Evolutionary conservation across 306 rosid genomes (phyloP), one percentile per base, ranked within the genome.

Genomic region (Morella rubra): DNA sequence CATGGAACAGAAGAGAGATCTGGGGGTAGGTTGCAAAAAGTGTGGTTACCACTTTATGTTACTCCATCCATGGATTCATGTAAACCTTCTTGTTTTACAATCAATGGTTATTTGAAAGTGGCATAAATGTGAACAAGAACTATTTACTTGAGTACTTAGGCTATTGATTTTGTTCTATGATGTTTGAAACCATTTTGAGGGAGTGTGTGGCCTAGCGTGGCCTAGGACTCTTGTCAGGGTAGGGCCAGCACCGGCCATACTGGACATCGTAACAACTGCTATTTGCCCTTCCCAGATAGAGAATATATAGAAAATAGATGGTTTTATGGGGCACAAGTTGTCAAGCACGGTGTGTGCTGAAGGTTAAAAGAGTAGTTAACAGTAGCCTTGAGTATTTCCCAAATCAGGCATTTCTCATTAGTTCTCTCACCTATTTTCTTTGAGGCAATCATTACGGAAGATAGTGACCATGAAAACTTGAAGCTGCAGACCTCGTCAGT

Each of bases 191-290:
- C 71, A 66, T 66, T 42, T n/a, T 5, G 16, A 5, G 71, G 27
- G 49, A n/a, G 42, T 41, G 71, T 2, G n/a, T 66, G 71, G 71
- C 71, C 18, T 42, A 18, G 24, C 71, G 66, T 24, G 66, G 27
- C 42, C 12, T 59, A 60, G 0, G 66, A 60, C 27, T 60, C 66
- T 24, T 60, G 40, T 59, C 66, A 59, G 5, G 12, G 64, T 58
- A 22, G 65, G 22, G 50, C 6, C 4, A 3, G 15, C 15, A 10
- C 51, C 51, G 9, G 37, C 37, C 16, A 32, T 32, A 13, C 7
- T 42, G 16, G 15, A 61, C 12, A 61, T 7, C 5, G 22, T 65
- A 42, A 18, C 20, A 8, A 6, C 8, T 41, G 70, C 11, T 65
- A 22, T 18, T 5, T 27, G 44, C 9, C 9, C 32, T 60, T 15